These are phyloP conservation scores for Aegilops bicornis DNA, from an alignment of 176 grass and related monocot species.

Conservation along the genomic window DNA sequence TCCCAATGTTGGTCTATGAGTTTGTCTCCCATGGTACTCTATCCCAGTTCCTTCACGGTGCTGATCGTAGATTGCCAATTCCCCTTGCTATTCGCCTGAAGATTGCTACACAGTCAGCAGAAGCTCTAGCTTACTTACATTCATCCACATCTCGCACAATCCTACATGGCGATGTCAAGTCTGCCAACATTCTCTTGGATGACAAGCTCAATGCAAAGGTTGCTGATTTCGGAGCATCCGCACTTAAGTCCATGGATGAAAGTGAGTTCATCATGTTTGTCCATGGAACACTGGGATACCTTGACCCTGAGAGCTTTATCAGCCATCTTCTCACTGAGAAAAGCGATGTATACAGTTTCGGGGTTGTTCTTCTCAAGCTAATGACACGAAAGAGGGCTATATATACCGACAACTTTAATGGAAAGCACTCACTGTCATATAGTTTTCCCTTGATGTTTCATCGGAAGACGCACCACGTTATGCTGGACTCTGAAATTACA, in stretches of 20 bases:
- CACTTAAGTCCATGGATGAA: slow-evolving; percentile 31
- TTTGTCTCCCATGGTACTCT: not conserved
- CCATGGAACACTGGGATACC: slow-evolving; percentile 56
- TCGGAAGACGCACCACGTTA: not conserved
- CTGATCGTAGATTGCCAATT: not conserved
- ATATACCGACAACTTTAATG: not conserved
- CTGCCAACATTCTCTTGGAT: not conserved
- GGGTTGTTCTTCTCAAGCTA: slow-evolving; percentile 60
- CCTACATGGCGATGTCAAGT: not conserved
- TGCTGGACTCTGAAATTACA: not conserved
- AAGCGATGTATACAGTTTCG: slow-evolving; percentile 54
- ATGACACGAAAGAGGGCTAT: slow-evolving; percentile 48
- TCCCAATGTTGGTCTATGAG: slow-evolving; percentile 1
- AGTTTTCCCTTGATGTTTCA: slow-evolving; percentile 2
- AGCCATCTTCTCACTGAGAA: slow-evolving; percentile 55
- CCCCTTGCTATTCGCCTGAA: not conserved
- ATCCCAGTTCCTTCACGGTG: not conserved
- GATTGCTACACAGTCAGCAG: slow-evolving; percentile 7
- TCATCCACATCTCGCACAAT: not conserved
- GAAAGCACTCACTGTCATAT: not conserved
- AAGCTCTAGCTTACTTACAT: slow-evolving; percentile 18
- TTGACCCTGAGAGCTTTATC: slow-evolving; percentile 53
- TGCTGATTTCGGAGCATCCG: slow-evolving; percentile 51
- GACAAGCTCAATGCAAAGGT: slow-evolving; percentile 7
- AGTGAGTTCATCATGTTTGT: slow-evolving; percentile 51